A percentile compares a stretch with the other conserved stretches of the same genome.
Evolutionary conservation across 2,329 filamentous ascomycete genomes (phyloP).

Genomic region (Trichothecium sympodiale): DNA sequence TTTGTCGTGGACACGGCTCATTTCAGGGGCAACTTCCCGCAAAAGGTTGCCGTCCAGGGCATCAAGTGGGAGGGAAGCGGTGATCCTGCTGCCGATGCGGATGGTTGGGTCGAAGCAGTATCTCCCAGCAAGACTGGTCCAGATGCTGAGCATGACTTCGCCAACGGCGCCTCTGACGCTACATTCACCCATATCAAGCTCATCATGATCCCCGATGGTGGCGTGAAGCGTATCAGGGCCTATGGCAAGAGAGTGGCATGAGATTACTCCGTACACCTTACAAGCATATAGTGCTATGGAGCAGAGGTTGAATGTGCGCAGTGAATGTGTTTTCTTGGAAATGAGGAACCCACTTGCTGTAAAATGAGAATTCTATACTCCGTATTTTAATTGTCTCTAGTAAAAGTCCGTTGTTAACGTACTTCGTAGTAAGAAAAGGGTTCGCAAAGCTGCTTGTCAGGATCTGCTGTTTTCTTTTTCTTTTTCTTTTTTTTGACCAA

Average conservation of each 20-base stretch:
- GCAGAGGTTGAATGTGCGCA: too few species aligned
- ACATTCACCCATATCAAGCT: conserved; percentile 77
- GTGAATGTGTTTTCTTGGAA: neutral
- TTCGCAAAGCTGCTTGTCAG: too few species aligned
- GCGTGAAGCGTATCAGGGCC: conserved; percentile 70
- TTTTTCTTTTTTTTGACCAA: too few species aligned
- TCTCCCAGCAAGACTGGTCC: conserved; percentile 58
- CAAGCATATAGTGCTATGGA: too few species aligned
- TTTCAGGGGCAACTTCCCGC: conserved; percentile 76
- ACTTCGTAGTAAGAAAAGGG: too few species aligned
- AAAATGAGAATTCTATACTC: neutral
- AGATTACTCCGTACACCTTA: too few species aligned
- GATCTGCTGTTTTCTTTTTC: too few species aligned
- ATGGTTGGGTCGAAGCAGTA: conserved; percentile 56
- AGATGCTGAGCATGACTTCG: conserved; percentile 61
- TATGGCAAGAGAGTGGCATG: conserved; percentile 21
- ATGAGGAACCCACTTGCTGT: neutral
- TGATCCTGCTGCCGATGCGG: conserved; percentile 44
- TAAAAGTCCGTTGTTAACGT: too few species aligned
- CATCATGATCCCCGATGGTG: conserved; percentile 86
- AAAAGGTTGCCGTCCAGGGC: conserved; percentile 58
- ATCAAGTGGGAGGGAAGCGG: conserved; percentile 42
- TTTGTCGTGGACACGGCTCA: conserved; percentile 72
- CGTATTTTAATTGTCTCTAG: too few species aligned
- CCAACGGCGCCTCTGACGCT: conserved; percentile 41